Conservation (phyloP, 1,284 basidiomycete species). For the Vanrija humicola region DNA sequence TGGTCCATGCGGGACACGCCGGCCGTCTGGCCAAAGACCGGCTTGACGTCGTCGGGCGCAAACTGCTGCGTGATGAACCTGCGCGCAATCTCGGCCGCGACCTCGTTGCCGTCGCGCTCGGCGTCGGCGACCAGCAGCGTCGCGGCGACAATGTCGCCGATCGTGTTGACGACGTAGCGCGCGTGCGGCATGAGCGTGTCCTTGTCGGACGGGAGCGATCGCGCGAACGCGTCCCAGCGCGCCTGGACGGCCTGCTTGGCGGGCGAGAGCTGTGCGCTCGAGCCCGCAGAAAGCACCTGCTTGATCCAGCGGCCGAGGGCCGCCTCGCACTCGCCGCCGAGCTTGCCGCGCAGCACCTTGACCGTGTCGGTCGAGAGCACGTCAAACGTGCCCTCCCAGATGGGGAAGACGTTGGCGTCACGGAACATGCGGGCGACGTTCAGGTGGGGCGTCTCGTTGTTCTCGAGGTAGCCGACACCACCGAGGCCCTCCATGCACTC, state of each 20-base stretch:
- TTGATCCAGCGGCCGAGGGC: not conserved
- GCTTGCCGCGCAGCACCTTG: constrained; percentile 14
- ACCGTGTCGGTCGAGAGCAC: constrained; percentile 18
- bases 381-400: constrained; percentile 69
- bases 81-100: constrained; percentile 9
- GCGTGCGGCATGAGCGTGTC: constrained; percentile 11
- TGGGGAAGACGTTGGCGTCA: constrained; percentile 68
- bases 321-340: not conserved
- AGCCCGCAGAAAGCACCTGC: not conserved
- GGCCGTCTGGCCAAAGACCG: not conserved
- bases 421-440: constrained; percentile 50
- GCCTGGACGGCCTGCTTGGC: too few relatives aligned
- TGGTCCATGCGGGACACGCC: constrained; percentile 8
- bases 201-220: not conserved
- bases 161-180: constrained; percentile 4
- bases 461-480: constrained; percentile 67
- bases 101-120: constrained; percentile 7
- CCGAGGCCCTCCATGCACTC: constrained; percentile 80
- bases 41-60: not conserved
- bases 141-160: constrained; percentile 13
- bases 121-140: constrained; percentile 15
- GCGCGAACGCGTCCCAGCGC: not conserved
- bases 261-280: too few relatives aligned
- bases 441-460: constrained; percentile 58
- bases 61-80: constrained; percentile 5